Evolutionary conservation across 192 early-diverging fungal species (phyloP).

Genomic region (Mortierella hygrophila): DNA sequence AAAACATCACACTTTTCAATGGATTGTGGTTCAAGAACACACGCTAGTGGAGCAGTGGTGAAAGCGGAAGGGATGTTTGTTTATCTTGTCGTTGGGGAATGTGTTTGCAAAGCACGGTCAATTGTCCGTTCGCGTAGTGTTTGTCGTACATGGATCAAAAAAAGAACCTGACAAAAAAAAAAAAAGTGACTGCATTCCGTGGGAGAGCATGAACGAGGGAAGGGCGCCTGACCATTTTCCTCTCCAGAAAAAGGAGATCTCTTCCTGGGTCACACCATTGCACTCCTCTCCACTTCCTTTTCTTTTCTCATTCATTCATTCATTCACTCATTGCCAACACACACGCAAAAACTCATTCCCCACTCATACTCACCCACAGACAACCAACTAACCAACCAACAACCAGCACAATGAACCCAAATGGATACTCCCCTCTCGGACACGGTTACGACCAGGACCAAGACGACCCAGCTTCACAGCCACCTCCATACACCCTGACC

Average conservation of each 20-base stretch:
- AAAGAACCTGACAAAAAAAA: neutral
- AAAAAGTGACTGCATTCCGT: neutral
- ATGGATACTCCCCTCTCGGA: neutral
- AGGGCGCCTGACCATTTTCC: neutral
- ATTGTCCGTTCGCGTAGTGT: too few species aligned
- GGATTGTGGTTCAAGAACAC: too few species aligned
- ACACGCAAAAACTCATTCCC: neutral
- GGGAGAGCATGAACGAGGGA: neutral
- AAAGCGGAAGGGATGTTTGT: too few species aligned
- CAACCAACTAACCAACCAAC: neutral
- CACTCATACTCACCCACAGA: neutral
- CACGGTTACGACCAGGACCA: neutral
- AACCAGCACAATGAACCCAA: neutral
- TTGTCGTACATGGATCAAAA: too few species aligned
- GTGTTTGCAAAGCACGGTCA: too few species aligned
- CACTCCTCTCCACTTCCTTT: neutral
- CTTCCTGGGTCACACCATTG: neutral
- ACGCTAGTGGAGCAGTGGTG: too few species aligned
- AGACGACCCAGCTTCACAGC: neutral
- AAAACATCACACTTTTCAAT: too few species aligned
- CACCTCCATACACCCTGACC: conserved; percentile 13
- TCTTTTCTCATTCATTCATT: neutral
- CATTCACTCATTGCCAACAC: neutral
- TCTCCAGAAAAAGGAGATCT: neutral
- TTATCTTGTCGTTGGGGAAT: too few species aligned